These are phyloP conservation scores for Aspergillus olivimuriae DNA, from an alignment of 495 filamentous ascomycete genomes.

Conservation along the genomic window DNA sequence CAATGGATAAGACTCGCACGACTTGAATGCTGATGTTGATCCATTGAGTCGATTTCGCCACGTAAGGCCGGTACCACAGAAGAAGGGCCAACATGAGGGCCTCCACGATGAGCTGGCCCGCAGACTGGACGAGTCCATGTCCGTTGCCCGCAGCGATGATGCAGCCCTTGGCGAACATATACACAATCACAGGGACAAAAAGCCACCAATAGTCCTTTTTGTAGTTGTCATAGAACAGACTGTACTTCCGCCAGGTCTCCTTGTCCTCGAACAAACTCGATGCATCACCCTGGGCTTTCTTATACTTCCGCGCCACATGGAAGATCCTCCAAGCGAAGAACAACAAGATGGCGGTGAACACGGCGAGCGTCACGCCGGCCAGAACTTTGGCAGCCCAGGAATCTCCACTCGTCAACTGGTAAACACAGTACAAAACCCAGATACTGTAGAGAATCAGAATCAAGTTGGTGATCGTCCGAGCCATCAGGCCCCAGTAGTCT, in stretches of 20 bases:
- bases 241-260: conserved; percentile 90
- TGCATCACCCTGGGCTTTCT: conserved; percentile 67
- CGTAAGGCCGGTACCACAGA: conserved; percentile 80
- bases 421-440: conserved; percentile 94
- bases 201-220: conserved; percentile 94
- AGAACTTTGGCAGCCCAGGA: conserved; percentile 91
- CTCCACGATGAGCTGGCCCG: conserved; percentile 77
- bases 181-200: conserved; percentile 85
- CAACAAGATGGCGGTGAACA: conserved; percentile 72
- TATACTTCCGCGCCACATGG: conserved; percentile 65
- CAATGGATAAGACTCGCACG: conserved; percentile 87
- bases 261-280: conserved; percentile 77
- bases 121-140: conserved; percentile 74
- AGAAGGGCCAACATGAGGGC: conserved; percentile 62
- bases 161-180: conserved; percentile 86
- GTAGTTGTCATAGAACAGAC: conserved; percentile 93
- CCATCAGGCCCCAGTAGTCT: conserved; percentile 90
- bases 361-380: conserved; percentile 69
- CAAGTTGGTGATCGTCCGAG: conserved; percentile 81
- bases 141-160: conserved; percentile 84
- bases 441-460: conserved; percentile 90
- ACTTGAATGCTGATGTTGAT: conserved; percentile 92
- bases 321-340: conserved; percentile 84
- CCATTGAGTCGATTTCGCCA: conserved; percentile 76
- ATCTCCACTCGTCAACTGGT: conserved; percentile 88